Base-by-base conservation (phyloP, 306 rosid genomes). In the Sesbania bispinosa region DNA sequence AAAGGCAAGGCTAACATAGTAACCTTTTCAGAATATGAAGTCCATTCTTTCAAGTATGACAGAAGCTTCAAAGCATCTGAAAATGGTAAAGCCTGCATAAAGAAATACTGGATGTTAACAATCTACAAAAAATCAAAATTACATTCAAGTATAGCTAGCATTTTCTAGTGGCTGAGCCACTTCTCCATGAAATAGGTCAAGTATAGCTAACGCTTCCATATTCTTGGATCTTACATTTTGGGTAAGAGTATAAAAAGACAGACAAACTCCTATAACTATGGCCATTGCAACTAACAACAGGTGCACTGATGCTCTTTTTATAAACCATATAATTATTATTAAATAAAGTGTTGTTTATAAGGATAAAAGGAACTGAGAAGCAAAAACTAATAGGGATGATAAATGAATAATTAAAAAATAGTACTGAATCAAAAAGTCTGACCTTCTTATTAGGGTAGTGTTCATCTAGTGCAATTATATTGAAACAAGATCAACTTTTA, bases 1-100 rank as follows among this genome's bases (percentile, higher is more conserved):
- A 60, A 63, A 10, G 36, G 69, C 21, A 18, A 68, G 47, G 39
- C 36, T 24, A 46, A 13, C 30, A n/a, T 41, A 23, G 48, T 65
- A 73, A 93, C 98, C 98, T 94, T 94, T 48, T 89, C 96, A n/a
- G 86, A 85, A 74, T 90, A 81, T 42, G 86, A 78, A 72, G 82
- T 80, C 98, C 98, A 94, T 60, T 87, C 87, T 82, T 94, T 94
- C 81, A 86, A 83, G 88, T 87, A 89, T 23, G 93, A 77, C 67
- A 90, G 59, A 68, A 94, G 89, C 77, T 84, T 90, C 80, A 94
- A 81, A 45, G 97, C 92, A 77, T 93, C 98, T 14, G 98, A 78
- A 77, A 94, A 94, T 2, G 98, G 90, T 73, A 94, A 83, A 75
- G 94, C 89, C 98, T 94, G 87, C 79, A 89, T 24, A 67, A 74